A percentile compares a stretch with the other conserved stretches of the same genome.
Evolutionary conservation across 1,284 basidiomycete species (phyloP).

Genomic region (Clitocybe nebularis): DNA sequence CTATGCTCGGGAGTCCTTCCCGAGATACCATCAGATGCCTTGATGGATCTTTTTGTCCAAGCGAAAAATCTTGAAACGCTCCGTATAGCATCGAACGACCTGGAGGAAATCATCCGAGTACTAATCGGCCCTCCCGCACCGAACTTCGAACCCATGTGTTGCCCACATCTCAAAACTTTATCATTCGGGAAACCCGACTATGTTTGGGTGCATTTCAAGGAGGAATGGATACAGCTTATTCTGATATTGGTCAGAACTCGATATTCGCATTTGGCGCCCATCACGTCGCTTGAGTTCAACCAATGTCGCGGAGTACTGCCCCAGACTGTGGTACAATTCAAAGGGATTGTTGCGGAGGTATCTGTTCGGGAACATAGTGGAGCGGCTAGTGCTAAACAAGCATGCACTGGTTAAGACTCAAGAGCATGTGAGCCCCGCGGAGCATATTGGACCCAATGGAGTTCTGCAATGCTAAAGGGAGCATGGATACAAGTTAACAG

Average conservation of each 20-base stretch:
- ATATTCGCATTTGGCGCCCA: not conserved
- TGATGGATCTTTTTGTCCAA: conserved; percentile 13
- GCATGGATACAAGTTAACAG: too few relatives aligned
- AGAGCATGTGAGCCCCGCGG: too few relatives aligned
- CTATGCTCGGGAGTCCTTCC: conserved; percentile 24
- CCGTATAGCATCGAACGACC: conserved; percentile 23
- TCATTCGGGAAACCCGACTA: conserved; percentile 2
- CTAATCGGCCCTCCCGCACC: conserved; percentile 12
- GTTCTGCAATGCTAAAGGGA: too few relatives aligned
- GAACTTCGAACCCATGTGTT: not conserved
- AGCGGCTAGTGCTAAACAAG: too few relatives aligned
- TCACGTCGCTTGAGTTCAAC: not conserved
- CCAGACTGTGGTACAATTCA: not conserved
- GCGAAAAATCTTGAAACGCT: conserved; percentile 14
- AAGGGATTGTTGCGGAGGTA: not conserved
- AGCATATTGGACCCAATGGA: too few relatives aligned
- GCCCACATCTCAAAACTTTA: conserved; percentile 1
- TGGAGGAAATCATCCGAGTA: conserved; percentile 19
- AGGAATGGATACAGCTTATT: conserved; percentile 1
- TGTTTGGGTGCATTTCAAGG: not conserved
- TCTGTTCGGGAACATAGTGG: not conserved
- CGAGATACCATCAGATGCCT: conserved; percentile 16
- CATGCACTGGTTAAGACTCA: too few relatives aligned
- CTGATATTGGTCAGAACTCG: not conserved
- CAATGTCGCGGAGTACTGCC: not conserved